Evolutionary conservation across 2,329 filamentous ascomycete species (phyloP), one percentile per base, ranked within the genome.

Genomic region (Arthrobotrys sinensis): DNA sequence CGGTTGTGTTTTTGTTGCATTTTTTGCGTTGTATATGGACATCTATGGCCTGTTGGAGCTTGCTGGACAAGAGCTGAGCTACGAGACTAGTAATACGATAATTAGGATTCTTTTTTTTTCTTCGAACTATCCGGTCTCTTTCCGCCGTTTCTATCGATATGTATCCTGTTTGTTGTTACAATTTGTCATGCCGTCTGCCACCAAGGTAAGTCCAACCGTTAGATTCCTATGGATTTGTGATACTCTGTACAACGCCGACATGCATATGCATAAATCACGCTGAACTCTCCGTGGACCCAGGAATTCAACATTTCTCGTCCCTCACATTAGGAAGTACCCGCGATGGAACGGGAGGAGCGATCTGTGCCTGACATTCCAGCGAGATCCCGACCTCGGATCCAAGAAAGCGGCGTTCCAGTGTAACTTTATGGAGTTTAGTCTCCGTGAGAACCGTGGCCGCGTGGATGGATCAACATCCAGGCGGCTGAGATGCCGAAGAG

Each of bases 401-500:
- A 34, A 40, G 46, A 48, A 34, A 24, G 45, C 19, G 16, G 19
- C 46, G 28, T 19, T 40, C 34, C 34, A 24, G 57, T 40, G 19
- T 66, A 46, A 53, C 70, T 75, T 19, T 24, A 67, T 67, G 53
- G 43, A 68, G 70, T 46, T 46, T 75, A 75, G 70, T 68, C 52
- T 52, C 70, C 70, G 70, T 67, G 70, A 68, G 16, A 67, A 43
- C 70, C 63, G 70, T 73, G 69, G 60, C 69, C 69, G 69, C 69
- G 69, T 73, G 69, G 60, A 72, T 72, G 48, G 43, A 57, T 57
- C 40, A 32, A 4, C 38, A 50, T 38, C 52, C 21, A 50, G 45
- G 43, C 52, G 67, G 67, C 32, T 63, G 34, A 40, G 38, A 46
- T 60, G 53, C 40, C 40, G 66, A 52, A 46, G 55, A 64, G 48